Conservation (phyloP, 169 alveolate species). For the Cryptosporidium baileyi region DNA sequence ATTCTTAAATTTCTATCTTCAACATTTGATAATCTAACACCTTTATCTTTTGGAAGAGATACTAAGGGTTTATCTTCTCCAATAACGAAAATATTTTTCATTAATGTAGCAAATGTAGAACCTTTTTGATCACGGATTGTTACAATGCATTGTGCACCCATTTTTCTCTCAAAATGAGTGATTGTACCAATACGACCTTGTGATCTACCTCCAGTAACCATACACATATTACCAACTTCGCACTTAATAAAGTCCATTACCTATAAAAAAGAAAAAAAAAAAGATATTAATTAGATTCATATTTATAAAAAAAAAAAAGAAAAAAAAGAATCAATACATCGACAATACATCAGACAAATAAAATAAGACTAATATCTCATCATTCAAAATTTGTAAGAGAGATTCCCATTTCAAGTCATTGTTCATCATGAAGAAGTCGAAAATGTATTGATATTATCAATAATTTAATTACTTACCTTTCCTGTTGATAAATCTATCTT, state of each 20-base stretch:
- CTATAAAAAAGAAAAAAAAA: slow-evolving; percentile 17
- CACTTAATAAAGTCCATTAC: slow-evolving; percentile 90
- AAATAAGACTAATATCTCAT: too few relatives aligned
- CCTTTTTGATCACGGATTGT: slow-evolving; percentile 88
- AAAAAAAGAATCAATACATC: background rate
- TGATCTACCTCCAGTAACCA: slow-evolving; percentile 97
- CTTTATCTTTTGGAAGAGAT: slow-evolving; percentile 92
- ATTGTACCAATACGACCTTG: slow-evolving; percentile 98
- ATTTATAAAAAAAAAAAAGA: background rate
- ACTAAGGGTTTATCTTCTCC: slow-evolving; percentile 93
- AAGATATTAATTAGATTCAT: background rate
- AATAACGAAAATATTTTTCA: slow-evolving; percentile 93
- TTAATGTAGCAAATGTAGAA: slow-evolving; percentile 94
- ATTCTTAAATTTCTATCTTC: slow-evolving; percentile 89
- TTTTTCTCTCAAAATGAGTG: slow-evolving; percentile 94
- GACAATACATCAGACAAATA: background rate
- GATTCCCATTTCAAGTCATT: slow-evolving; percentile 68
- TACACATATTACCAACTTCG: slow-evolving; percentile 92
- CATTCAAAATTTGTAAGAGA: slow-evolving; percentile 34
- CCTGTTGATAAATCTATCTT: slow-evolving; percentile 93
- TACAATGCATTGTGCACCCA: slow-evolving; percentile 84
- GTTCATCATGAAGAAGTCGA: slow-evolving; percentile 45
- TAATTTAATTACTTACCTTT: slow-evolving; percentile 79
- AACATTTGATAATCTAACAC: slow-evolving; percentile 87
- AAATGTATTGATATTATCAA: background rate